A percentile compares a stretch with the other conserved stretches of the same genome.
Evolutionary conservation across 208 protist genomes (phyloP).

Genomic region (Leptomonas seymouri): DNA sequence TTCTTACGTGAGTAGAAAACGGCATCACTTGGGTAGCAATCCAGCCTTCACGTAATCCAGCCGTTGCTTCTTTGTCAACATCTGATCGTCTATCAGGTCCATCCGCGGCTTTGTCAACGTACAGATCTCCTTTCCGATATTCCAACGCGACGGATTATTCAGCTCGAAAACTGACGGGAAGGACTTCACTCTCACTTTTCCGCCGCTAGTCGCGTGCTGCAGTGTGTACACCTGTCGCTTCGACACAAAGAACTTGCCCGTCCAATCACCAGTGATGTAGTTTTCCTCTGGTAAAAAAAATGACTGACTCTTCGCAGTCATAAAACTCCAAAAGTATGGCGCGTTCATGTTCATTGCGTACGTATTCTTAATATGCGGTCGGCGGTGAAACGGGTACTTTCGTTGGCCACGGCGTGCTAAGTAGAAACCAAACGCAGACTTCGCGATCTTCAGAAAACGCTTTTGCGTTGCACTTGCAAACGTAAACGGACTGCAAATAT

Average conservation of each 20-base stretch:
- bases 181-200: slow-evolving; percentile 82
- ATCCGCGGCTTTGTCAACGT: slow-evolving; percentile 86
- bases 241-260: slow-evolving; percentile 91
- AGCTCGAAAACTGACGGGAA: slow-evolving; percentile 91
- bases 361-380: slow-evolving; percentile 87
- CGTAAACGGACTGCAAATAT: not conserved
- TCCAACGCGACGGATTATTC: slow-evolving; percentile 87
- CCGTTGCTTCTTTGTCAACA: slow-evolving; percentile 92
- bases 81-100: slow-evolving; percentile 92
- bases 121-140: slow-evolving; percentile 89
- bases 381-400: slow-evolving; percentile 80
- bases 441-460: slow-evolving; percentile 89
- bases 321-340: slow-evolving; percentile 89
- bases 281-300: slow-evolving; percentile 89
- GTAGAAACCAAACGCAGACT: slow-evolving; percentile 91
- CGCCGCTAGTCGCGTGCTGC: slow-evolving; percentile 86
- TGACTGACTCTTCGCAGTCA: slow-evolving; percentile 83
- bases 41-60: slow-evolving; percentile 89
- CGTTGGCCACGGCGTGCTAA: slow-evolving; percentile 78
- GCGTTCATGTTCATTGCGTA: slow-evolving; percentile 87
- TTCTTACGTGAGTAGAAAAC: slow-evolving; percentile 6
- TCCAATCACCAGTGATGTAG: slow-evolving; percentile 93
- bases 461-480: slow-evolving; percentile 40
- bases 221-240: slow-evolving; percentile 91
- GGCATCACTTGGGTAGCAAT: slow-evolving; percentile 77